Conservation (phyloP, 176 grass and related monocot species). For the Eragrostis curvula region DNA sequence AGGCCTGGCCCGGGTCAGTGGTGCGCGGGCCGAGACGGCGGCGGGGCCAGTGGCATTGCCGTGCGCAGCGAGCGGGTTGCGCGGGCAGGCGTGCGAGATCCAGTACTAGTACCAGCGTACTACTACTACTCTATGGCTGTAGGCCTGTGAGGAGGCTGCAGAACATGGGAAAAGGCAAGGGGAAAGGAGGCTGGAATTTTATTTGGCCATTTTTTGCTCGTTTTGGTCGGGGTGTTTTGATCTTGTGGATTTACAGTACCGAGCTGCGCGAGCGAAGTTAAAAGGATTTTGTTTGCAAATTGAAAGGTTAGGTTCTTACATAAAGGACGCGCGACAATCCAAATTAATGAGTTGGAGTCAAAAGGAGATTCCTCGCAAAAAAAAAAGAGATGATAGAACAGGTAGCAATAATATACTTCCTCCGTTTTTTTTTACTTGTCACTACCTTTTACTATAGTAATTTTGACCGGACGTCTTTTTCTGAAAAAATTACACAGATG, state of each 20-base stretch:
- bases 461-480: too few species aligned
- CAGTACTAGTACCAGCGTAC: neutral
- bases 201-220: neutral
- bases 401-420: too few species aligned
- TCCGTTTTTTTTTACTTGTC: too few species aligned
- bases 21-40: neutral
- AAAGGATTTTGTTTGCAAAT: neutral
- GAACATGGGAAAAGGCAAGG: constrained; percentile 34
- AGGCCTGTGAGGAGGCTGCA: constrained; percentile 41
- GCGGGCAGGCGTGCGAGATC: constrained; percentile 46
- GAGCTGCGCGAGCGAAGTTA: neutral
- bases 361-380: too few species aligned
- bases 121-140: constrained; percentile 21
- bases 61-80: constrained; percentile 23
- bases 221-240: neutral
- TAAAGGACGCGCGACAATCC: too few species aligned
- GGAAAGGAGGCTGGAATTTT: neutral
- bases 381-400: too few species aligned
- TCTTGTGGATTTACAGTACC: neutral
- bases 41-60: constrained; percentile 51
- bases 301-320: neutral
- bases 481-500: too few species aligned
- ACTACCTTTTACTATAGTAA: too few species aligned
- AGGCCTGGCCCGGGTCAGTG: neutral
- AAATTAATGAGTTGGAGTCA: too few species aligned